A percentile compares a stretch with the other conserved stretches of the same genome.
Evolutionary conservation across 768 basidiomycete species (phyloP).

Genomic region (Termitomyces sp.): DNA sequence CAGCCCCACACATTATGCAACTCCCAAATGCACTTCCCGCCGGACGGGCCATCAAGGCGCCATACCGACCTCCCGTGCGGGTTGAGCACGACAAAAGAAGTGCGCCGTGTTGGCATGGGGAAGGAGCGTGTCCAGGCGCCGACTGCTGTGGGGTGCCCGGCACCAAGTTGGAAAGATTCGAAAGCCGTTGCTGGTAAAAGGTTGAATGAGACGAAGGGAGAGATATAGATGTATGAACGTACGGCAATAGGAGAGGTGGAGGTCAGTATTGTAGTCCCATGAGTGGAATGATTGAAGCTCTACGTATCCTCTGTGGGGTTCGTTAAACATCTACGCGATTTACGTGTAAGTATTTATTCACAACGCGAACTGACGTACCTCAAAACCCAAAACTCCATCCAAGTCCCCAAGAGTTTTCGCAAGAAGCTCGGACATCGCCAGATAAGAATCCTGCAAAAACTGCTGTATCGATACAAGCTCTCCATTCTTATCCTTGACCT

Average conservation of each 20-base stretch:
- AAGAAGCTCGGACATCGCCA: constrained; percentile 72
- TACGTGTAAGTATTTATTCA: not conserved
- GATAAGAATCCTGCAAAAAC: constrained; percentile 79
- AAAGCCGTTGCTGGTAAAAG: constrained; percentile 66
- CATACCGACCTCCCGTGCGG: constrained; percentile 58
- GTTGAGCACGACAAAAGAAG: constrained; percentile 59
- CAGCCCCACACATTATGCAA: constrained; percentile 94
- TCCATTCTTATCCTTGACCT: constrained; percentile 43
- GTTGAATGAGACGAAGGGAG: not conserved
- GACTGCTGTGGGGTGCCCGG: constrained; percentile 81
- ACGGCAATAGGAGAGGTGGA: constrained; percentile 81
- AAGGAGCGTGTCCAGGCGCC: constrained; percentile 81
- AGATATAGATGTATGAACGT: constrained; percentile 25
- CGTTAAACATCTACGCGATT: constrained; percentile 75
- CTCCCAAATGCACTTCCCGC: constrained; percentile 82
- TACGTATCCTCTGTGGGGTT: constrained; percentile 93
- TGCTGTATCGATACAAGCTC: constrained; percentile 65
- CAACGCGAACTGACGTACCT: constrained; percentile 46
- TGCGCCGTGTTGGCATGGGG: constrained; percentile 79
- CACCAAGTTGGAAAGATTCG: constrained; percentile 89
- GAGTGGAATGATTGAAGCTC: constrained; percentile 74
- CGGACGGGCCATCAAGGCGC: constrained; percentile 71
- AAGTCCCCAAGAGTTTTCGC: constrained; percentile 68
- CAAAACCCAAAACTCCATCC: constrained; percentile 83
- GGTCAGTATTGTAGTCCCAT: constrained; percentile 94